A percentile compares a stretch with the other conserved stretches of the same genome.
These are phyloP conservation scores for Aspergillus nomiae DNA, from an alignment of 2,329 filamentous ascomycete species.

Conservation along the genomic window DNA sequence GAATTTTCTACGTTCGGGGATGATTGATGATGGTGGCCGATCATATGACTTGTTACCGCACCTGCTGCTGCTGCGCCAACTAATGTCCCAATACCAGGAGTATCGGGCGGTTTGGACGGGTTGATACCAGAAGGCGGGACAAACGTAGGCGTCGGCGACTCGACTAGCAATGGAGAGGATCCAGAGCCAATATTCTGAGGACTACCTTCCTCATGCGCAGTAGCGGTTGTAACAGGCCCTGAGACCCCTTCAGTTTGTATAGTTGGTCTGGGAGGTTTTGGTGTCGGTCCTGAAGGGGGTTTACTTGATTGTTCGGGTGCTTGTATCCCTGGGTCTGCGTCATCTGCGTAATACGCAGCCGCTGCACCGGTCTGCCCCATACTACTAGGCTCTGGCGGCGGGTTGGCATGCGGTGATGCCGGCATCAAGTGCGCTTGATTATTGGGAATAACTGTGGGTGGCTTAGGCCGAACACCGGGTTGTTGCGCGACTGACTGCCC, in stretches of 20 bases:
- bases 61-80: conserved; percentile 43
- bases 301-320: conserved; percentile 15
- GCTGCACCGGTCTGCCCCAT: conserved; percentile 51
- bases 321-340: conserved; percentile 21
- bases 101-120: conserved; percentile 29
- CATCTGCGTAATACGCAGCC: conserved; percentile 56
- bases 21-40: conserved; percentile 38
- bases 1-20: conserved; percentile 30
- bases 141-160: conserved; percentile 22
- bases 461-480: conserved; percentile 59
- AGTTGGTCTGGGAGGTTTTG: conserved; percentile 29
- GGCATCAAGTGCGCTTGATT: conserved; percentile 59
- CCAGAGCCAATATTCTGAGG: conserved; percentile 21
- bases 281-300: conserved; percentile 17
- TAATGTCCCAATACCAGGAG: conserved; percentile 35
- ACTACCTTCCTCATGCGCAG: conserved; percentile 46
- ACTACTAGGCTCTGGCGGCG: conserved; percentile 61
- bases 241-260: conserved; percentile 36
- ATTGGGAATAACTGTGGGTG: conserved; percentile 56
- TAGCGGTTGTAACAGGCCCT: conserved; percentile 32
- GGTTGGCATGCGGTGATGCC: conserved; percentile 53
- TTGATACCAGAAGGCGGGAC: conserved; percentile 18
- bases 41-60: conserved; percentile 45
- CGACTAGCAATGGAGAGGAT: conserved; percentile 20
- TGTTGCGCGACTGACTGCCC: conserved; percentile 62